phyloP scores from a whole-genome alignment of 1,284 basidiomycete genomes.

The Apiotrichum veenhuisii region DNA sequence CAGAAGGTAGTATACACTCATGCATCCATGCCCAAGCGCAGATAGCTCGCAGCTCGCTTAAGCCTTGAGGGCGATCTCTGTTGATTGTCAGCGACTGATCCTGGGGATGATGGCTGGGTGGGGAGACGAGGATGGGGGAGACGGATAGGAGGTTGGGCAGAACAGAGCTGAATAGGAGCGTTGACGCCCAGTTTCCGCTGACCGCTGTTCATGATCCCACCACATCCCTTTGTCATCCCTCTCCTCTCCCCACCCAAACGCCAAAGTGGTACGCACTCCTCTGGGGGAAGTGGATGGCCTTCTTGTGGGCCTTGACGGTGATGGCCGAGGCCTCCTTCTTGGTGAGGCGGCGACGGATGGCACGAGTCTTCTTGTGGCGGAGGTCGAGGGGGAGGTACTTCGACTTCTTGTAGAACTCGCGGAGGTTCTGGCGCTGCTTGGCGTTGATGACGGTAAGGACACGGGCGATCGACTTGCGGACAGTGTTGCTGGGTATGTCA shows the following conservation, averaged over 20 bases:
- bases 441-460: conserved; percentile 98
- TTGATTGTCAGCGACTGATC: neutral
- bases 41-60: conserved; percentile 21
- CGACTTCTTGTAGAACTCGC: conserved; percentile 97
- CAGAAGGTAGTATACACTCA: conserved; percentile 33
- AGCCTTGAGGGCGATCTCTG: conserved; percentile 50
- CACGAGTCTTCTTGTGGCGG: conserved; percentile 96
- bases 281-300: conserved; percentile 83
- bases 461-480: conserved; percentile 98
- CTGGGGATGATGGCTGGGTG: neutral
- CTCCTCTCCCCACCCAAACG: neutral
- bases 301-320: conserved; percentile 89
- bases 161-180: too few species aligned
- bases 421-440: conserved; percentile 94
- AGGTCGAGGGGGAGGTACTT: conserved; percentile 89
- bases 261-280: conserved; percentile 41
- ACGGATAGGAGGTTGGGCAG: neutral
- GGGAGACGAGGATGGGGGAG: neutral
- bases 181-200: too few species aligned
- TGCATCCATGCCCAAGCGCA: conserved; percentile 27
- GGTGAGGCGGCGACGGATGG: conserved; percentile 92
- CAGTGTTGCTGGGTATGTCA: conserved; percentile 65
- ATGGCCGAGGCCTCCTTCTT: conserved; percentile 76
- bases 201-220: too few species aligned
- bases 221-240: too few species aligned